Conservation (phyloP, 306 rosid species). For the Neltuma alba region DNA sequence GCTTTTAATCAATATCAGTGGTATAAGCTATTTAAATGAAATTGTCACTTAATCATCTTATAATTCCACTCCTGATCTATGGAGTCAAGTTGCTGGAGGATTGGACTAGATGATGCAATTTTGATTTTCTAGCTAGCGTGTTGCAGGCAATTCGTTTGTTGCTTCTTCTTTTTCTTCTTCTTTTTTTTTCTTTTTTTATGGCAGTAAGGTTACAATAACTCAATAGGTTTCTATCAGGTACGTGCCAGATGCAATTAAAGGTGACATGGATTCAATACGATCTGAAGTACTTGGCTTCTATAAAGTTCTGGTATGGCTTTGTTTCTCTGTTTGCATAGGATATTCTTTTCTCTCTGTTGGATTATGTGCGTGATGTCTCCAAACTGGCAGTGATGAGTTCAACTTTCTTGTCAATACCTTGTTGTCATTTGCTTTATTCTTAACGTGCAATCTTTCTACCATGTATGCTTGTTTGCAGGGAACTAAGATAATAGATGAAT, state of each 20-base stretch:
- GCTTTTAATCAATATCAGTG: conserved; percentile 10
- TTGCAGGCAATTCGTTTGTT: not conserved
- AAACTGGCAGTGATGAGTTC: conserved; percentile 18
- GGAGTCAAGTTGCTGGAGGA: conserved; percentile 29
- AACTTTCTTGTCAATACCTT: conserved; percentile 29
- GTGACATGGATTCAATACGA: conserved; percentile 93
- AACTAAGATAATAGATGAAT: conserved; percentile 70
- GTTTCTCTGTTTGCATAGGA: not conserved
- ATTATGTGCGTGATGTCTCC: conserved; percentile 10
- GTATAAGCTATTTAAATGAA: conserved; percentile 17
- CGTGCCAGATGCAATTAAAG: conserved; percentile 89
- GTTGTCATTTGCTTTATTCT: not conserved
- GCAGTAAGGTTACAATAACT: conserved; percentile 31
- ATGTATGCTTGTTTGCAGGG: conserved; percentile 63
- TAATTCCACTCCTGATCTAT: conserved; percentile 10
- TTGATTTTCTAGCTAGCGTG: conserved; percentile 12
- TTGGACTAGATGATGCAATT: conserved; percentile 14
- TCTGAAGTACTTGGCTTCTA: conserved; percentile 78
- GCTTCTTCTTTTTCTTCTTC: too few species aligned
- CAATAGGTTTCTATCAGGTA: conserved; percentile 52
- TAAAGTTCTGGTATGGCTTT: conserved; percentile 51
- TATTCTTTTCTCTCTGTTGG: not conserved
- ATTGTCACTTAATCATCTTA: not conserved
- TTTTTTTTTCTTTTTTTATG: too few species aligned
- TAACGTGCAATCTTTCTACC: conserved; percentile 19